Percentiles rank a stretch among this genome's conserved stretches.
These are phyloP conservation scores for Nemania sp. DNA, from an alignment of 2,329 filamentous ascomycete species.

Conservation along the genomic window DNA sequence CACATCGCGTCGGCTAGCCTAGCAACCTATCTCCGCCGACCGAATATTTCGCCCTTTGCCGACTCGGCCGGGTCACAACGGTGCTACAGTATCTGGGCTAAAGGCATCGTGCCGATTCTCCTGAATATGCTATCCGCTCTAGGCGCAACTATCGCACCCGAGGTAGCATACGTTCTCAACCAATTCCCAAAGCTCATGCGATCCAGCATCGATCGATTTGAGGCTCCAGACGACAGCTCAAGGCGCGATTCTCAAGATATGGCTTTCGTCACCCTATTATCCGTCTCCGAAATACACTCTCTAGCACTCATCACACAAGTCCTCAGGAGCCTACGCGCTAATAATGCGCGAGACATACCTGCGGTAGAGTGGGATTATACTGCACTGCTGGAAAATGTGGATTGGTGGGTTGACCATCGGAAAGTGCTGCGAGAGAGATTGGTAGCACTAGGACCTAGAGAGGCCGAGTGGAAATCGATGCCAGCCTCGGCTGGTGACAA, in stretches of 20 bases:
- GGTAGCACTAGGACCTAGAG: slow-evolving; percentile 71
- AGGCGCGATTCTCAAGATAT: slow-evolving; percentile 52
- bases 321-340: slow-evolving; percentile 65
- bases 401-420: slow-evolving; percentile 74
- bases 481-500: slow-evolving; percentile 39
- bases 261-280: slow-evolving; percentile 69
- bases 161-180: slow-evolving; percentile 85
- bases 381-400: slow-evolving; percentile 76
- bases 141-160: slow-evolving; percentile 77
- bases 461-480: slow-evolving; percentile 62
- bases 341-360: slow-evolving; percentile 72
- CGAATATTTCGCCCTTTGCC: slow-evolving; percentile 76
- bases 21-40: slow-evolving; percentile 73
- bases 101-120: slow-evolving; percentile 83
- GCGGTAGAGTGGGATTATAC: slow-evolving; percentile 74
- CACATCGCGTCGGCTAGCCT: slow-evolving; percentile 80
- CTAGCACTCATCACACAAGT: slow-evolving; percentile 76
- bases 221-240: slow-evolving; percentile 59
- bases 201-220: slow-evolving; percentile 73
- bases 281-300: slow-evolving; percentile 77
- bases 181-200: slow-evolving; percentile 80
- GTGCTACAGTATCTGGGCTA: slow-evolving; percentile 87
- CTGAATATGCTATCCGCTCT: slow-evolving; percentile 85
- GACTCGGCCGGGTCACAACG: slow-evolving; percentile 68
- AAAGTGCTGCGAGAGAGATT: slow-evolving; percentile 72